phyloP scores from a whole-genome alignment of 2,329 filamentous ascomycete genomes.

The Eutypa lata region DNA sequence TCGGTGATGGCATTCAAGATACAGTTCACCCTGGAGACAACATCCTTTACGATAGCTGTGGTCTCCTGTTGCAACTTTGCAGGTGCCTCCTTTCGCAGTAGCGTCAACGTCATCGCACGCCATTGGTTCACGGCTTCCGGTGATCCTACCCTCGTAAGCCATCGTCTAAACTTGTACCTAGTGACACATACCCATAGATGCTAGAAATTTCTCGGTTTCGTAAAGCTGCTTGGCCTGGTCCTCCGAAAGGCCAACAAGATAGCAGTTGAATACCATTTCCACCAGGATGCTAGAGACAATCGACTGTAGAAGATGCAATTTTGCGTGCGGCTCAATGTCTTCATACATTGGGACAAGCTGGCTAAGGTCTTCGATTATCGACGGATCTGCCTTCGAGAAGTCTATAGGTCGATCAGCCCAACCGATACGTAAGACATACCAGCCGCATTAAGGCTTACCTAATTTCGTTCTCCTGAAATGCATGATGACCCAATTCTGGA shows the following conservation, averaged over 20 bases:
- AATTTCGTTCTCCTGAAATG: slow-evolving; percentile 64
- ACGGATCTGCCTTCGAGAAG: slow-evolving; percentile 37
- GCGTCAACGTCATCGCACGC: slow-evolving; percentile 61
- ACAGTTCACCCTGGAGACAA: slow-evolving; percentile 45
- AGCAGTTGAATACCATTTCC: slow-evolving; percentile 58
- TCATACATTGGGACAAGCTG: slow-evolving; percentile 55
- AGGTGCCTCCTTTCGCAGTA: slow-evolving; percentile 52
- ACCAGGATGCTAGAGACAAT: slow-evolving; percentile 58
- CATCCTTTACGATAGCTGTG: slow-evolving; percentile 35
- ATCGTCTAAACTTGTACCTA: slow-evolving; percentile 7
- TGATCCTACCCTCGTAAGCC: slow-evolving; percentile 33
- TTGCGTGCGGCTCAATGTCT: slow-evolving; percentile 49
- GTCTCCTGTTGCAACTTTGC: slow-evolving; percentile 46
- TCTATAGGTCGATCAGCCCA: slow-evolving; percentile 33
- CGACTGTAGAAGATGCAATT: slow-evolving; percentile 62
- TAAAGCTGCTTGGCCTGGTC: slow-evolving; percentile 50
- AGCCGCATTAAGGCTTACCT: slow-evolving; percentile 32
- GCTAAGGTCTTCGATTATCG: slow-evolving; percentile 34
- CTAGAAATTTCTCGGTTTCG: slow-evolving; percentile 46
- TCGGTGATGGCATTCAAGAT: slow-evolving; percentile 50
- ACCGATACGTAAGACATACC: background rate
- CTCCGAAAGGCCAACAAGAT: slow-evolving; percentile 60
- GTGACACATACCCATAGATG: slow-evolving; percentile 35
- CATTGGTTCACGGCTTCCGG: slow-evolving; percentile 60
- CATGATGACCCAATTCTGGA: slow-evolving; percentile 73